Base-by-base conservation (phyloP, 1,139 yeast species). In the Taphrina communis region DNA sequence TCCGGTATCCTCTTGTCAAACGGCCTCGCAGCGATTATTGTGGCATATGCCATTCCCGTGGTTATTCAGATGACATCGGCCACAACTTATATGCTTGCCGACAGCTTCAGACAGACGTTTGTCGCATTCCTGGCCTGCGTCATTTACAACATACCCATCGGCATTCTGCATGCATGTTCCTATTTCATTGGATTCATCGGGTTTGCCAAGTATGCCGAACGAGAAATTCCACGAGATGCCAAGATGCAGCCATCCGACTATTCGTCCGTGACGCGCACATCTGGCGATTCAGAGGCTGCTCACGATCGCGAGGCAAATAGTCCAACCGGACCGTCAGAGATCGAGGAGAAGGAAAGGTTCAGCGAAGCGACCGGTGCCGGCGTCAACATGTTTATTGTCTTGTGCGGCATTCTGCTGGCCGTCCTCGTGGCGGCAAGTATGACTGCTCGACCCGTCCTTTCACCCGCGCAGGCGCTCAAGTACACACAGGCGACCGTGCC, bases 401-500 rank as follows among this genome's bases (percentile, higher is more conserved):
- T 62, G 6, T 52, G 60, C 35, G 67, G 60, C 21, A 21, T 62
- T 35, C 1, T 62, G 36, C 21, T 62, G 42, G 67, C 60, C 7
- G 67, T 62, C 12, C 55, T 62, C 3, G 67, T 62, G 53, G 53
- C 46, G n/a, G 67, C 67, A 6, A 62, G 67, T 19, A 62, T 62
- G 67, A 53, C 67, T 35, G 41, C 65, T 6, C 21, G 42, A n/a
- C 67, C 67, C 14, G 53, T 58, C 25, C 52, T 58, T 9, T 58
- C 62, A 2, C 31, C 62, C 6, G 41, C 51, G 14, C 62, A 58
- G 17, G 62, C 62, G 9, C 12, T 58, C 14, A 58, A 25, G 8
- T 58, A 58, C 42, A 53, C 42, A 35, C 46, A 53, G 38, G 46
- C 35, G 44, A 19, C n/a, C 8, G 61, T 63, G 44, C 55, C 67